Conservation (phyloP, 2,329 filamentous ascomycete species). For the Cladosporium sp. region DNA sequence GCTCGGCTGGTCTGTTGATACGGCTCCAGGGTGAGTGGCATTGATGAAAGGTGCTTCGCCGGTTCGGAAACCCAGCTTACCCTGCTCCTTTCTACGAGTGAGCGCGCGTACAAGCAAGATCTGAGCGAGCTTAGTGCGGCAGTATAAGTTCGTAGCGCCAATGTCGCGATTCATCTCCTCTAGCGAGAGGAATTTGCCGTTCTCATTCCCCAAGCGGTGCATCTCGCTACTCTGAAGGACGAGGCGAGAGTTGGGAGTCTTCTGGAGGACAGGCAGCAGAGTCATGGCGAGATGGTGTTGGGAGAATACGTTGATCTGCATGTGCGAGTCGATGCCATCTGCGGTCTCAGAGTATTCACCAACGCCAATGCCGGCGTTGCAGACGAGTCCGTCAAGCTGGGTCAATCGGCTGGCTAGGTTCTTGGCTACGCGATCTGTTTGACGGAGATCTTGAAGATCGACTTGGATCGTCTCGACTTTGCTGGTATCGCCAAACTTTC, state of each 20-base stretch:
- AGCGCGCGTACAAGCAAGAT: slow-evolving; percentile 45
- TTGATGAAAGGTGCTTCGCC: slow-evolving; percentile 41
- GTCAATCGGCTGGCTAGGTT: slow-evolving; percentile 39
- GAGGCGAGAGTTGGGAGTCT: slow-evolving; percentile 44
- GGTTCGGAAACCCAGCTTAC: slow-evolving; percentile 32
- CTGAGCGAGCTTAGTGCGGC: slow-evolving; percentile 48
- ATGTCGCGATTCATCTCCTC: slow-evolving; percentile 49
- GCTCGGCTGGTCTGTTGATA: slow-evolving; percentile 45
- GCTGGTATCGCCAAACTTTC: slow-evolving; percentile 42
- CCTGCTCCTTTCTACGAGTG: slow-evolving; percentile 34
- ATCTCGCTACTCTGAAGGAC: slow-evolving; percentile 50
- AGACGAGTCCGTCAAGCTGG: slow-evolving; percentile 44
- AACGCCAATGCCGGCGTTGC: slow-evolving; percentile 49
- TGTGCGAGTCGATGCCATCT: slow-evolving; percentile 49
- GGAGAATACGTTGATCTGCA: slow-evolving; percentile 49
- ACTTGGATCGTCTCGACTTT: slow-evolving; percentile 45
- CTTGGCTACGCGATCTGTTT: slow-evolving; percentile 44
- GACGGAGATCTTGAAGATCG: slow-evolving; percentile 44
- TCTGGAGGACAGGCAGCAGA: slow-evolving; percentile 43
- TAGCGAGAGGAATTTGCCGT: slow-evolving; percentile 40
- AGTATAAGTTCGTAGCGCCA: slow-evolving; percentile 46
- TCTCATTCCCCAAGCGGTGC: slow-evolving; percentile 37
- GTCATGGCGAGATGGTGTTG: slow-evolving; percentile 48
- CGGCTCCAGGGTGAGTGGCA: slow-evolving; percentile 47
- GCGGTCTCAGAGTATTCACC: slow-evolving; percentile 46